Evolutionary conservation across 2,329 filamentous ascomycete species (phyloP), one percentile per base, ranked within the genome.

Genomic region (Phialocephala sp.): DNA sequence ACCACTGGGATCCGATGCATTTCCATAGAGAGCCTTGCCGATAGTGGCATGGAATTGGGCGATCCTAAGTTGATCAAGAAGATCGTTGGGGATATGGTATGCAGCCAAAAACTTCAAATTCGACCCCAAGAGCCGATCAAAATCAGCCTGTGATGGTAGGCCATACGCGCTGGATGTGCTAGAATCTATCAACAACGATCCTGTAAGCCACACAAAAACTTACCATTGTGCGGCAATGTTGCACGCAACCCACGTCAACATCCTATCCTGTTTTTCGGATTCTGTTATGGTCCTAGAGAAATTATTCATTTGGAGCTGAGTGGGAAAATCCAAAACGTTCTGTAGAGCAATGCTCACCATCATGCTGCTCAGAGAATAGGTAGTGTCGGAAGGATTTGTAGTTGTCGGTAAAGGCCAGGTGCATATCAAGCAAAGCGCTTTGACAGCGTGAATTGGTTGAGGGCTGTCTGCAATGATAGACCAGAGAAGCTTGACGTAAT

Each of bases 161-260:
- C 88, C 88, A 73, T 89, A 87, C n/a, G 87, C 86, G n/a, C 87
- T 90, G 18, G 86, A 86, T 65, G 90, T 86, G 60, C 85, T 87
- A 47, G 4, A 9, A 8, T 35, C 15, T 8, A 32, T 52, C 56
- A 59, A 37, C 24, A 37, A 15, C 22, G 14, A 22, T 24, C 14
- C 1, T 54, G 39, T 39, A 15, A n/a, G 36, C 1, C 20, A 60
- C 12, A 15, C 22, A n/a, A 4, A 39, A 27, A 27, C 47, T 37
- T 80, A 86, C 85, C 86, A 85, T 72, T 90, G 87, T 20, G 87
- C 87, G 59, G 90, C 87, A 68, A 89, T 85, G 72, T 90, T 91
- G 77, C 88, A 89, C 32, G 87, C 83, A 1, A 86, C 87, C 88
- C 88, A 91, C 1, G 88, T 90, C 68, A 86, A 82, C 41, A 89